Base-by-base conservation (phyloP, 2,329 filamentous ascomycete species). In the Neodidymelliopsis sp. region DNA sequence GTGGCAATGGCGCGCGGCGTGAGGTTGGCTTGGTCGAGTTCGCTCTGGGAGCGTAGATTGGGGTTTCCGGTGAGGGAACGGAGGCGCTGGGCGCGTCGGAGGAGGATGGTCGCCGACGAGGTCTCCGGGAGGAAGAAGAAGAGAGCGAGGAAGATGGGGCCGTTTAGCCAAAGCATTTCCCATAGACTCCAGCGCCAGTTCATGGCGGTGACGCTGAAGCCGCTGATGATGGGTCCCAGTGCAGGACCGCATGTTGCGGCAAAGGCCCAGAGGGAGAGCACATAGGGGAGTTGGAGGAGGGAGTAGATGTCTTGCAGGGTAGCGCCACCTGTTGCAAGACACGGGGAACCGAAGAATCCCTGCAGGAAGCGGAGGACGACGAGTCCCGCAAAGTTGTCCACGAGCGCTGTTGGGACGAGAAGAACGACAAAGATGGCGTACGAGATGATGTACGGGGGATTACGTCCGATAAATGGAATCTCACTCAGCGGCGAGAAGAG, bases 51-150 rank as follows among this genome's bases (percentile, higher is more conserved):
- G 25, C 89, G 87, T 59, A 89, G 86, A 50, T 80, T 79, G 0
- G 72, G 44, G 56, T 89, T 81, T 22, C 86, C 84, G 1, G 89
- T 88, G 22, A 84, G 71, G 65, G 84, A 82, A 40, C 91, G 83
- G 42, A 94, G 77, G 67, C 89, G 89, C 62, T 81, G 78, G 2
- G 91, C 91, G 12, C 90, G 82, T 19, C 77, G 77, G 40, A 84
- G 82, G 9, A 97, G 83, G 52, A 96, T 86, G 0, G 85, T 89
- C 0, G 91, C 88, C 0, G 90, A 86, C 65, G 93, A 95, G 0
- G 91, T 96, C 73, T 96, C 91, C 1, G 90, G 90, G 1, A 96
- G 86, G 25, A 90, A 92, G 75, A 95, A 91, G 43, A 87, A 88
- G 70, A 94, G 90, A 47, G 91, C 71, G 12, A 89, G 57, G 83